Percentiles rank a stretch among this genome's conserved stretches.
Evolutionary conservation across 75 land plant genomes (phyloP).

Genomic region (Selaginella tamariscina): DNA sequence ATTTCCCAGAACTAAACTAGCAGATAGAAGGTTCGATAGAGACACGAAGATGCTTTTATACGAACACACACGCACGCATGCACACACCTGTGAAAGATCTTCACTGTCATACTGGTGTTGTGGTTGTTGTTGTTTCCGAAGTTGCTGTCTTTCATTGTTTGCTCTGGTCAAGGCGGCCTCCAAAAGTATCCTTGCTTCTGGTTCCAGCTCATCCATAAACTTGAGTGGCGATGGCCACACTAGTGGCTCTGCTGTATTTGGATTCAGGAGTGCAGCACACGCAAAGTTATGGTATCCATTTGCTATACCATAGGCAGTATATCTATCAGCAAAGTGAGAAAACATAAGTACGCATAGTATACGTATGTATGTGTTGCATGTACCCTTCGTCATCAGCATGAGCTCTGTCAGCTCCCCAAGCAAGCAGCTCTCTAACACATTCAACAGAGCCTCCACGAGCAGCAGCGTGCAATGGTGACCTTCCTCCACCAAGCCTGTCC

Average conservation of each 20-base stretch:
- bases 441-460: slow-evolving; percentile 58
- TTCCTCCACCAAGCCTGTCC: slow-evolving; percentile 33
- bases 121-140: background rate
- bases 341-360: background rate
- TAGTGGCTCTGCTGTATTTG: slow-evolving; percentile 73
- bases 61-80: background rate
- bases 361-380: background rate
- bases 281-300: slow-evolving; percentile 46
- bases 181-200: slow-evolving; percentile 54
- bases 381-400: slow-evolving; percentile 52
- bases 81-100: background rate
- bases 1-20: too few relatives aligned
- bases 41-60: too few relatives aligned
- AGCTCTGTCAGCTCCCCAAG: slow-evolving; percentile 74
- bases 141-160: slow-evolving; percentile 19
- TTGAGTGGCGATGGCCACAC: slow-evolving; percentile 93
- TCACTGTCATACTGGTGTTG: background rate
- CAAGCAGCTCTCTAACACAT: slow-evolving; percentile 50
- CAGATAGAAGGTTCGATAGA: too few relatives aligned
- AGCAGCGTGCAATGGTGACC: slow-evolving; percentile 68
- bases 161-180: slow-evolving; percentile 75
- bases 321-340: slow-evolving; percentile 33
- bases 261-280: slow-evolving; percentile 83
- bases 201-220: slow-evolving; percentile 71
- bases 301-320: slow-evolving; percentile 64